These are phyloP conservation scores for Aspergillus conjunctus DNA, from an alignment of 495 filamentous ascomycete genomes.

Conservation along the genomic window DNA sequence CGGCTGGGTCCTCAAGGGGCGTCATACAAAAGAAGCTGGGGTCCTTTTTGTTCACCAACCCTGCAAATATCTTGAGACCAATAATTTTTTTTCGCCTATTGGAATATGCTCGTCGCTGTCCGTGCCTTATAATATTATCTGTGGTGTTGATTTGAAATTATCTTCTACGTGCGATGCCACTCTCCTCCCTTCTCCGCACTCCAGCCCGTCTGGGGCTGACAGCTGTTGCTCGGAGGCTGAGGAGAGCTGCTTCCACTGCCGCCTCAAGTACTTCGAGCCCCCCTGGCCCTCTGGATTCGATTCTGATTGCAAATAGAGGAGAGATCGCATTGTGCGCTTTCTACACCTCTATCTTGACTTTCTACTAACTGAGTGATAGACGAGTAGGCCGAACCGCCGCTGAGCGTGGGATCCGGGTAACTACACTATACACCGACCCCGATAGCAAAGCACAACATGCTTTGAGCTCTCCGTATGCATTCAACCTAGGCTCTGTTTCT, in stretches of 20 bases:
- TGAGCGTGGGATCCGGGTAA: constrained; percentile 87
- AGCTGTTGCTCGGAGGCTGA: constrained; percentile 35
- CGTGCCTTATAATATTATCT: background rate
- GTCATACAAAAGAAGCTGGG: constrained; percentile 10
- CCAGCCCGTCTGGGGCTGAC: constrained; percentile 42
- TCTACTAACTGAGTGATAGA: constrained; percentile 37
- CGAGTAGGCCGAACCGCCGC: constrained; percentile 86
- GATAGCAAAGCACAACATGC: constrained; percentile 90
- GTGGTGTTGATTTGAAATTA: constrained; percentile 19
- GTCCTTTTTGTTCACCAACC: background rate
- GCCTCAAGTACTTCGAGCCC: constrained; percentile 25
- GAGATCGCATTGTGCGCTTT: constrained; percentile 81
- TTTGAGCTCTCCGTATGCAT: constrained; percentile 73
- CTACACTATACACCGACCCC: constrained; percentile 92
- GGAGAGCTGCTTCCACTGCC: constrained; percentile 41
- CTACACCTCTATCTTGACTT: background rate
- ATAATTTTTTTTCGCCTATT: background rate
- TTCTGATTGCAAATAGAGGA: constrained; percentile 94
- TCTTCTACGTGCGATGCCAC: constrained; percentile 36
- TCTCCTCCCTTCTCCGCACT: constrained; percentile 52
- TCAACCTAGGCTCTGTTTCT: constrained; percentile 77
- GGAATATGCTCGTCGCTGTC: constrained; percentile 29
- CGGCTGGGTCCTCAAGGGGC: constrained; percentile 34
- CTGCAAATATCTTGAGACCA: background rate
- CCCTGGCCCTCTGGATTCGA: constrained; percentile 67